Evolutionary conservation across 2,329 filamentous ascomycete species (phyloP), one percentile per base, ranked within the genome.

Genomic region (Fusarium temperatum): DNA sequence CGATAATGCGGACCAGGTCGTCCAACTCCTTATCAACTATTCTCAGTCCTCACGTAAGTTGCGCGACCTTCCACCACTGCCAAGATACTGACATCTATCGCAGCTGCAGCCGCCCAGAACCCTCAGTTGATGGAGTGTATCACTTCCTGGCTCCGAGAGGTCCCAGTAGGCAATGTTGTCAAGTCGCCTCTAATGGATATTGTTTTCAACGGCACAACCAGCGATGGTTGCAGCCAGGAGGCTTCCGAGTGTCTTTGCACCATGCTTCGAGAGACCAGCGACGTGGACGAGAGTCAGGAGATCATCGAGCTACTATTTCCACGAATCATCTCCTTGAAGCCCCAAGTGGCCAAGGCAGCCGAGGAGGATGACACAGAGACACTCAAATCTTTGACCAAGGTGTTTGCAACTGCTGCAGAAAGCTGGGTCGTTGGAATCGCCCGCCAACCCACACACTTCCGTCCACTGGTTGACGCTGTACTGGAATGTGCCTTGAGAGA

Each of bases 111-210:
- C 30, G 89, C 94, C 14, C 92, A 92, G 72, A 98, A 98, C 79
- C 95, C 96, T 6, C 93, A 95, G 79, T 88, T 99, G 54, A 91
- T 98, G 81, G 94, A 98, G 78, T 98, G 96, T 81, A 95, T 98
- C 77, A 97, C 95, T 38, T 98, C 96, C 7, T 99, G 96, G 96
- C 89, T 98, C 75, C 91, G 95, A 77, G 96, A 99, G 84, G 94
- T 99, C 12, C 94, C 96, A 1, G 89, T 97, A 54, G 88, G 88
- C 73, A 92, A 93, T 70, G 91, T 99, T 73, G 92, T 97, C 75
- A 92, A 92, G 77, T 98, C 96, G 3, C 93, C 95, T 12, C 87
- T 99, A 20, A 87, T 99, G 76, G 90, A 94, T 74, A 87, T 95
- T 59, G 90, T 98, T 56, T 90, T 98, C 79, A 89, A 91, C 74